Base-by-base conservation (phyloP, 371 early-diverging fungal species). In the Apophysomyces ossiformis region DNA sequence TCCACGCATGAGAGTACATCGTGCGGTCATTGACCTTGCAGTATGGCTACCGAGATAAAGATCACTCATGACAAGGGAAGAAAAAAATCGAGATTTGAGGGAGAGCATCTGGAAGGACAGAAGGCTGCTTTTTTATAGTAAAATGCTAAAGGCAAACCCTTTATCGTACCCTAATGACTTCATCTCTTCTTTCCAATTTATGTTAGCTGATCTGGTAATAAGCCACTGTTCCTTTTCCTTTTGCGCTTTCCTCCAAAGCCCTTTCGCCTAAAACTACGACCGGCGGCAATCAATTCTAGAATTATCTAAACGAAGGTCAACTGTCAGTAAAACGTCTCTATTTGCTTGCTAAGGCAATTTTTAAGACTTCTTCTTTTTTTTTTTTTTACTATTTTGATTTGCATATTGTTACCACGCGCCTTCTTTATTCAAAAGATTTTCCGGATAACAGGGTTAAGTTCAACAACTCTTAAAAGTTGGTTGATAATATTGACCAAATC, bases 1-100 rank as follows among this genome's bases (percentile, higher is more conserved):
- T 21, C 54, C 54, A 11, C 54, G 54, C 54, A 50, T 50, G 9
- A 50, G 21, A 11, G 54, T 50, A 21, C 54, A 50, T 5, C 54
- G 54, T 4, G 54, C 54, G 9, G 54, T 21, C 54, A 50, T 50
- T 26, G 21, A 50, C 21, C 21, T 50, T 4, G 21, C n/a, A 11
- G 54, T 21, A 21, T 16, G 54, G 54, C 9, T 50, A 18, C 21
- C n/a, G 21, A 50, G 4, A 5, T 50, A 21, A 11, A 50, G 21
- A 9, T 50, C 54, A 26, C 21, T 50, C 54, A 50, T 50, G 21
- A 21, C 21, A 4, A 4, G 21, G 21, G 21, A 16, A 16, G 21
- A 26, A 50, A 50, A 21, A 50, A 47, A 16, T 47, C 13, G 21
- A 50, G 54, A 9, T 21, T 50, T 18, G 21, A 50, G 11, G 21